These are phyloP conservation scores for Pseudozyma hubeiensis DNA, from an alignment of 1,284 basidiomycete species.

Conservation along the genomic window DNA sequence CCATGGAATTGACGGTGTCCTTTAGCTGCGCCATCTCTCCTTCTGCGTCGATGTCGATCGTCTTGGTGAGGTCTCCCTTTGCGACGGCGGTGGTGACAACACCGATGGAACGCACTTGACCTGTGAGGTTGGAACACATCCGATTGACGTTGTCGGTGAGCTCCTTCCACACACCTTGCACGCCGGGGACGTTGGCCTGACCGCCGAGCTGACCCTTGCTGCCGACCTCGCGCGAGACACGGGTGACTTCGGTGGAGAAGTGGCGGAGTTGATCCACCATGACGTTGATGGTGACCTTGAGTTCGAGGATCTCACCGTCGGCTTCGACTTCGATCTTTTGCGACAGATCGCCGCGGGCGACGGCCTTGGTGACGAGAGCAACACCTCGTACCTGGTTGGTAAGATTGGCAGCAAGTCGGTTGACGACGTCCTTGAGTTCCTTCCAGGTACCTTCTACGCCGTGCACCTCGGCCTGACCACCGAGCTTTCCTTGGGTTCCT, in stretches of 20 bases:
- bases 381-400: conserved; percentile 95
- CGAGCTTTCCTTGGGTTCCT: conserved; percentile 70
- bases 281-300: conserved; percentile 97
- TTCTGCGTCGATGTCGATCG: conserved; percentile 79
- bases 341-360: conserved; percentile 91
- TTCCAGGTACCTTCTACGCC: conserved; percentile 69
- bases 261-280: conserved; percentile 90
- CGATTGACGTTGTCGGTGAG: conserved; percentile 80
- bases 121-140: conserved; percentile 91
- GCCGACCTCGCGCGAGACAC: conserved; percentile 77
- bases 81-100: conserved; percentile 93
- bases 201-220: conserved; percentile 65
- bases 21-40: conserved; percentile 89
- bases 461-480: conserved; percentile 68
- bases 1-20: conserved; percentile 90
- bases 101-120: conserved; percentile 91
- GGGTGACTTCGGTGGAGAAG: conserved; percentile 93
- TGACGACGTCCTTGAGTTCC: conserved; percentile 69
- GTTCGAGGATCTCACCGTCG: conserved; percentile 92
- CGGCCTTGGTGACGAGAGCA: conserved; percentile 95
- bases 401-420: conserved; percentile 71
- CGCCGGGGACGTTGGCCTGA: conserved; percentile 68
- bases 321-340: conserved; percentile 98
- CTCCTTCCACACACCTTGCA: conserved; percentile 69
- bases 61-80: conserved; percentile 71